Conservation (phyloP, 1,139 yeast species). For the Meyerozyma sp. region DNA sequence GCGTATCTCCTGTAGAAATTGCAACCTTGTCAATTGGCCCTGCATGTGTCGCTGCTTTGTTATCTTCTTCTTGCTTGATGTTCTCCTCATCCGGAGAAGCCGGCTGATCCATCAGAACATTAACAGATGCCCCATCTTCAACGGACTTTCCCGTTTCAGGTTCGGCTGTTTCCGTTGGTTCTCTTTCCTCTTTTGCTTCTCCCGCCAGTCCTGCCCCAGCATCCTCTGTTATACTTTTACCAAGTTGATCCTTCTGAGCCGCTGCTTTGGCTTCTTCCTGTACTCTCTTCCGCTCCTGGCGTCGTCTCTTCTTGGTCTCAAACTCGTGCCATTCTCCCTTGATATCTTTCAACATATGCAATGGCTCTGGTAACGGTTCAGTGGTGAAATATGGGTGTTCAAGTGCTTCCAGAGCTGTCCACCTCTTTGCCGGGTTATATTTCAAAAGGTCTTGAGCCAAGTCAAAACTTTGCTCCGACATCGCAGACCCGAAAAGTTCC, state of each 20-base stretch:
- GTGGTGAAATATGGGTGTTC: constrained; percentile 65
- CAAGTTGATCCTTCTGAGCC: background rate
- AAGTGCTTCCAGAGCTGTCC: constrained; percentile 59
- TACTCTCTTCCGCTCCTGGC: constrained; percentile 48
- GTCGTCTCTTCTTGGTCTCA: constrained; percentile 82
- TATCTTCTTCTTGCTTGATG: background rate
- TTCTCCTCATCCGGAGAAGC: background rate
- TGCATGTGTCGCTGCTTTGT: background rate
- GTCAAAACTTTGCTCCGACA: constrained; percentile 54
- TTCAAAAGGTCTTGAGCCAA: constrained; percentile 59
- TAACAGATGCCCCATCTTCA: background rate
- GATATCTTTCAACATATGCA: constrained; percentile 48
- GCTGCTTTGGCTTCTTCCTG: constrained; percentile 25
- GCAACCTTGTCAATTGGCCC: background rate
- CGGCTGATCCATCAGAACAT: background rate
- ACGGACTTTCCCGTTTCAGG: background rate
- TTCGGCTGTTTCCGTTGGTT: background rate
- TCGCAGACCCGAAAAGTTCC: constrained; percentile 38
- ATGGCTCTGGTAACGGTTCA: constrained; percentile 52
- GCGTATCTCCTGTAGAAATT: background rate
- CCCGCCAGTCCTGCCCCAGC: background rate
- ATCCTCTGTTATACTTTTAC: background rate
- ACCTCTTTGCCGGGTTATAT: constrained; percentile 64
- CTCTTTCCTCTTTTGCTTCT: too few relatives aligned
- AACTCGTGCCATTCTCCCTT: constrained; percentile 95